Base-by-base conservation (phyloP, 2,329 filamentous ascomycete species). In the Verticillium tricorpus region DNA sequence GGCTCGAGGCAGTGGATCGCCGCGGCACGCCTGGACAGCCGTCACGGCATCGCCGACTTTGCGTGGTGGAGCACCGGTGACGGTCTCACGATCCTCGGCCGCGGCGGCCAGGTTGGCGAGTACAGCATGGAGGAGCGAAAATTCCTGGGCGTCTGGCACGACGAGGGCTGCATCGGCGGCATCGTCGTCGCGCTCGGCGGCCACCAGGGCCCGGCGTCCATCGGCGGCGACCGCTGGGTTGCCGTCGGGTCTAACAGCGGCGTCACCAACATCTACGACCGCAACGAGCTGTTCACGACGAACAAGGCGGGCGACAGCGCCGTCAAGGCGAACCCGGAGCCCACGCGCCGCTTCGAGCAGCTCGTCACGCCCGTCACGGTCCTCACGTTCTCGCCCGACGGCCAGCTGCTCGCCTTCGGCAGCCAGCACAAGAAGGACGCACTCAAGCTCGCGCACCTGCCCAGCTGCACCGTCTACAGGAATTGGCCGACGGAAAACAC, bases 401-500 rank as follows among this genome's bases (percentile, higher is more conserved):
- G 93, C 1, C 95, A 99, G 77, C 78, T 98, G 58, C 78, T 99
- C 67, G 92, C 88, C 0, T 93, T 98, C 80, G 91, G 88, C 50
- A 96, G 91, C 76, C 85, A 85, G 65, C 90, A 90, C 83, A 96
- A 97, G 82, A 89, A 89, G 72, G 93, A 97, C 76, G 92, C 93
- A 0, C 78, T 99, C 73, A 84, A 90, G 70, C 78, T 99, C 67
- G 92, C 94, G 35, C 95, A 99, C 75, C 78, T 99, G 67, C 93
- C 94, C 0, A 93, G 86, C 68, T 97, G 93, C 74, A 97, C 93
- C 1, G 92, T 98, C 22, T 99, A 95, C 82, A 88, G 89, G 70
- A 99, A 99, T 76, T 99, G 95, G 95, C 95, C 95, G 28, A 99
- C 94, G 60, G 86, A 88, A 66, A 89, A 90, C 73, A 99, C 95